These are phyloP conservation scores for Sclerotinia subarctica DNA, from an alignment of 2,329 filamentous ascomycete species.

Conservation along the genomic window DNA sequence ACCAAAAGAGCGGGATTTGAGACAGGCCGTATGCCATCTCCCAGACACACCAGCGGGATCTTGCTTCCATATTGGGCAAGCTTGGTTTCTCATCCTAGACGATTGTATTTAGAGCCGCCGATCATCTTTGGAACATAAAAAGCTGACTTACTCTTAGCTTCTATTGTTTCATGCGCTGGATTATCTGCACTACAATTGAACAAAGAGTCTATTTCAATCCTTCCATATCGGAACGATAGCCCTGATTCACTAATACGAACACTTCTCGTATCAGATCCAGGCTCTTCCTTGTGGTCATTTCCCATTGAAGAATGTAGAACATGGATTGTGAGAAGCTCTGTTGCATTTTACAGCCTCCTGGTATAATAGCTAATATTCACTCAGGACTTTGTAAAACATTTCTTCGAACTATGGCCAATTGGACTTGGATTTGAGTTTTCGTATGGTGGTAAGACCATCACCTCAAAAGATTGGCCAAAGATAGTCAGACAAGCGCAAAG, in stretches of 20 bases:
- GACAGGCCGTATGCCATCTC: constrained; percentile 46
- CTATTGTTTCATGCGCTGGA: not conserved
- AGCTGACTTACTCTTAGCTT: not conserved
- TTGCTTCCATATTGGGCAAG: constrained; percentile 49
- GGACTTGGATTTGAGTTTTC: not conserved
- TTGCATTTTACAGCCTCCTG: not conserved
- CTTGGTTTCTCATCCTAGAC: constrained; percentile 48
- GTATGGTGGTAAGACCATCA: not conserved
- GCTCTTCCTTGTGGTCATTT: constrained; percentile 2
- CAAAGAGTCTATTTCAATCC: constrained; percentile 2
- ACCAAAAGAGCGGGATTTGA: constrained; percentile 44
- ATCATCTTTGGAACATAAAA: not conserved
- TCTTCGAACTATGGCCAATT: constrained; percentile 12
- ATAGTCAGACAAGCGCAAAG: not conserved
- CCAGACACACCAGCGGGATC: constrained; percentile 39
- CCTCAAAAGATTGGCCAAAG: constrained; percentile 7
- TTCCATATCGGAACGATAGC: not conserved
- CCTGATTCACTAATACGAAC: not conserved
- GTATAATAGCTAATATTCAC: not conserved
- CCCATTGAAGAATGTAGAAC: constrained; percentile 6
- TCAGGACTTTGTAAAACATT: constrained; percentile 13
- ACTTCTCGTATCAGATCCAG: not conserved
- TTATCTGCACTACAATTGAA: not conserved
- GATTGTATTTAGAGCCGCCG: constrained; percentile 40
- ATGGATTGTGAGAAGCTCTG: constrained; percentile 6